phyloP scores from a whole-genome alignment of 2,329 filamentous ascomycete species.

The Talaromyces albobiverticillius region DNA sequence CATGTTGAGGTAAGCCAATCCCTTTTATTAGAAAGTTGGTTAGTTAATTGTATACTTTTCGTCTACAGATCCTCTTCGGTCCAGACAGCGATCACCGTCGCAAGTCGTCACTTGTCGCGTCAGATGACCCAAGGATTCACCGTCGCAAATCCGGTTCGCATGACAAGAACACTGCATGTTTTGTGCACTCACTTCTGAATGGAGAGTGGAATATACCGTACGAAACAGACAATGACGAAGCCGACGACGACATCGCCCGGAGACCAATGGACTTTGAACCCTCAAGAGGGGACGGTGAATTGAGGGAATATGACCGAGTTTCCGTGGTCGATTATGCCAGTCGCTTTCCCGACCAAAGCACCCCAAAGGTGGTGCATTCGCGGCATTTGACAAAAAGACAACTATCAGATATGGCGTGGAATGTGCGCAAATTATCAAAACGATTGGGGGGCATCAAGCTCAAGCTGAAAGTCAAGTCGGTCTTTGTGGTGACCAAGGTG shows the following conservation, averaged over 20 bases:
- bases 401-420: constrained; percentile 94
- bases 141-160: constrained; percentile 31
- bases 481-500: constrained; percentile 90
- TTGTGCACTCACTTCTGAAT: constrained; percentile 59
- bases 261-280: constrained; percentile 8
- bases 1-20: constrained; percentile 33
- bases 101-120: constrained; percentile 57
- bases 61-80: constrained; percentile 55
- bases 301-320: constrained; percentile 20
- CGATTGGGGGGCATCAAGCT: constrained; percentile 79
- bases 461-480: constrained; percentile 73
- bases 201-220: constrained; percentile 29
- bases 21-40: background rate
- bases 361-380: constrained; percentile 52
- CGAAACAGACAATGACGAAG: constrained; percentile 16
- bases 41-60: background rate
- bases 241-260: constrained; percentile 9
- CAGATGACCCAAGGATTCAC: constrained; percentile 38
- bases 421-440: constrained; percentile 85
- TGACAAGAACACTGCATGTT: constrained; percentile 53
- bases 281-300: constrained; percentile 2
- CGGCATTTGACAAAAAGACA: constrained; percentile 93
- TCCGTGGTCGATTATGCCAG: constrained; percentile 26
- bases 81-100: constrained; percentile 52
- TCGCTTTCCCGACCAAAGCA: constrained; percentile 21